Conservation (phyloP, 352 stramenopile species). For the Globisporangium perplexum region DNA sequence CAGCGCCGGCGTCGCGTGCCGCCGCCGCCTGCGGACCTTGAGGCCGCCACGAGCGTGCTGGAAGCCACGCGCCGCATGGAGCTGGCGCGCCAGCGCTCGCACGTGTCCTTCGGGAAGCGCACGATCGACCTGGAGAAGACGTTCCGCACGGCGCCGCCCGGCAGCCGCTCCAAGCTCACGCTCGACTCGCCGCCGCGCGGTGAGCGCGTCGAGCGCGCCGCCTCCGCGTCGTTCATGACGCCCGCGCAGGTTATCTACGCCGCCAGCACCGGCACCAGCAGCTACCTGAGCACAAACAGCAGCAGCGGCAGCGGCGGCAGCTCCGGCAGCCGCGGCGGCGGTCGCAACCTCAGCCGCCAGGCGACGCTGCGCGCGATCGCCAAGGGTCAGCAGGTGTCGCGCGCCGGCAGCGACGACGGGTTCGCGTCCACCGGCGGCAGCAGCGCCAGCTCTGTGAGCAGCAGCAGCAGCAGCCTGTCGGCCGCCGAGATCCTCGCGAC, state of each 20-base stretch:
- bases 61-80: conserved; percentile 34
- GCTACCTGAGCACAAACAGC: conserved; percentile 13
- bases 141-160: conserved; percentile 51
- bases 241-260: conserved; percentile 19
- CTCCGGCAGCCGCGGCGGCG: background rate
- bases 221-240: conserved; percentile 21
- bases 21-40: conserved; percentile 21
- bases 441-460: background rate
- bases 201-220: conserved; percentile 10
- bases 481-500: conserved; percentile 8
- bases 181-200: conserved; percentile 21
- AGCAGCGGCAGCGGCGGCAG: conserved; percentile 6
- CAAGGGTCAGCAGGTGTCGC: conserved; percentile 16
- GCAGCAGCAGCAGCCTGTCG: conserved; percentile 4
- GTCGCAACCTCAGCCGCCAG: conserved; percentile 11
- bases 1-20: conserved; percentile 9
- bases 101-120: conserved; percentile 43
- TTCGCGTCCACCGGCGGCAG: conserved; percentile 11
- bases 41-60: conserved; percentile 35
- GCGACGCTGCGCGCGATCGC: conserved; percentile 17
- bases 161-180: conserved; percentile 27
- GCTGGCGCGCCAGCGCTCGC: conserved; percentile 38
- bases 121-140: conserved; percentile 42
- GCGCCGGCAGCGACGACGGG: conserved; percentile 12
- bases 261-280: conserved; percentile 13